Evolutionary conservation across 768 basidiomycete species (phyloP).

Genomic region (Lepiota brunneoincarnata): DNA sequence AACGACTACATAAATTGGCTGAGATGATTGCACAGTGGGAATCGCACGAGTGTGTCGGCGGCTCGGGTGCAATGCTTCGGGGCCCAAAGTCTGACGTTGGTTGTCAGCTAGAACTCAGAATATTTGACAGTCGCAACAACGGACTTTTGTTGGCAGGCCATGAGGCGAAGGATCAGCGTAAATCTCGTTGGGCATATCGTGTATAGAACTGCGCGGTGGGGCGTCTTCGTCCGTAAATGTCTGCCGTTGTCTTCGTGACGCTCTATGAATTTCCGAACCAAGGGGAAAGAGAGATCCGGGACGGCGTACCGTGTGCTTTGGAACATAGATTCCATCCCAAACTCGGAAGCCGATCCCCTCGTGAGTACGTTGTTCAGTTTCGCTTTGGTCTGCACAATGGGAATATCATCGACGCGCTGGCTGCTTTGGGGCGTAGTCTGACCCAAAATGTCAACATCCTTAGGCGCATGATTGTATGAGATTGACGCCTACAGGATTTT

Average conservation of each 20-base stretch:
- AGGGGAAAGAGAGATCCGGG: conserved; percentile 12
- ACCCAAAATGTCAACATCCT: conserved; percentile 7
- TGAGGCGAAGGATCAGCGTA: conserved; percentile 23
- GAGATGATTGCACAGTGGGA: conserved; percentile 31
- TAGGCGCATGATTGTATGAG: not conserved
- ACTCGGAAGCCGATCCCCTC: conserved; percentile 63
- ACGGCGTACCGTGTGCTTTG: conserved; percentile 57
- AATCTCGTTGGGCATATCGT: conserved; percentile 68
- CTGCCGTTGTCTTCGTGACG: conserved; percentile 49
- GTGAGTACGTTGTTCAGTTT: conserved; percentile 72
- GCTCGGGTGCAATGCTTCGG: conserved; percentile 37
- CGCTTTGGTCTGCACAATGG: conserved; percentile 76
- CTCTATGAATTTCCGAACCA: not conserved
- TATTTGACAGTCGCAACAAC: conserved; percentile 17
- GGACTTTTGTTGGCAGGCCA: conserved; percentile 46
- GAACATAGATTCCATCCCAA: conserved; percentile 86
- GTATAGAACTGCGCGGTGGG: conserved; percentile 71
- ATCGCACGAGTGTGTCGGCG: conserved; percentile 30
- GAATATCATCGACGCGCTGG: conserved; percentile 70
- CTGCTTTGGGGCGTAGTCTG: conserved; percentile 50
- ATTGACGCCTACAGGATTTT: conserved; percentile 46
- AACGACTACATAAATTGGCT: conserved; percentile 64
- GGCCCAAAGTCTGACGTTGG: conserved; percentile 31
- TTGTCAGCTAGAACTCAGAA: not conserved
- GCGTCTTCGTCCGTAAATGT: conserved; percentile 74